Conservation (phyloP, 345 rosid species). For the Aegle marmelos region DNA sequence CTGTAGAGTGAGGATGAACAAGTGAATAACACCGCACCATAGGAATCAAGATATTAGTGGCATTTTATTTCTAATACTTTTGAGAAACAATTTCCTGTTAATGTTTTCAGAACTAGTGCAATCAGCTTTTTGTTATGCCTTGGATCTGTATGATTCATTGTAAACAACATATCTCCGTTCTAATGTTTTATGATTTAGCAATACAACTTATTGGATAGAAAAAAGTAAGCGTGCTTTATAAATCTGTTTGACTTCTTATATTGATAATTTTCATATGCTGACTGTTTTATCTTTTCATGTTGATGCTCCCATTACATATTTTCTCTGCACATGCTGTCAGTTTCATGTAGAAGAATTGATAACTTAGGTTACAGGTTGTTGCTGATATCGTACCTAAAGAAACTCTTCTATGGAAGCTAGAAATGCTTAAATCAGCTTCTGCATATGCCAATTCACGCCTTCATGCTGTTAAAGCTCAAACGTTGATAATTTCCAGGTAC, state of each 20-base stretch:
- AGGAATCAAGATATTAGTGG: neutral
- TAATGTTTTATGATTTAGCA: neutral
- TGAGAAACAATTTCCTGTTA: neutral
- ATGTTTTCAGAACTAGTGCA: neutral
- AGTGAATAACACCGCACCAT: neutral
- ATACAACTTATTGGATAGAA: neutral
- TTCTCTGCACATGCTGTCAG: neutral
- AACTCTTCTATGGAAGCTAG: constrained; percentile 77
- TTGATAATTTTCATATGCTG: neutral
- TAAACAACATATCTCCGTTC: neutral
- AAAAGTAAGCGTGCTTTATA: neutral
- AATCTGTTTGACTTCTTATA: neutral
- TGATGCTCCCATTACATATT: neutral
- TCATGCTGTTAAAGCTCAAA: constrained; percentile 63
- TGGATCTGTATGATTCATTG: neutral
- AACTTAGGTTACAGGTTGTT: constrained; percentile 46
- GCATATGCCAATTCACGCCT: constrained; percentile 66
- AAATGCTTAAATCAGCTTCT: constrained; percentile 61
- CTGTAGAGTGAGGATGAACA: neutral
- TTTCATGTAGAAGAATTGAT: constrained; percentile 13
- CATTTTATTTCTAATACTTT: neutral
- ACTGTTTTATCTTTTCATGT: neutral
- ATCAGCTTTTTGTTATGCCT: neutral
- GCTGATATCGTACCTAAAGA: constrained; percentile 53
- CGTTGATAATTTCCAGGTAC: constrained; percentile 65